Evolutionary conservation across 169 alveolate species (phyloP), one percentile per base, ranked within the genome.

Genomic region (Cystoisospora suis): DNA sequence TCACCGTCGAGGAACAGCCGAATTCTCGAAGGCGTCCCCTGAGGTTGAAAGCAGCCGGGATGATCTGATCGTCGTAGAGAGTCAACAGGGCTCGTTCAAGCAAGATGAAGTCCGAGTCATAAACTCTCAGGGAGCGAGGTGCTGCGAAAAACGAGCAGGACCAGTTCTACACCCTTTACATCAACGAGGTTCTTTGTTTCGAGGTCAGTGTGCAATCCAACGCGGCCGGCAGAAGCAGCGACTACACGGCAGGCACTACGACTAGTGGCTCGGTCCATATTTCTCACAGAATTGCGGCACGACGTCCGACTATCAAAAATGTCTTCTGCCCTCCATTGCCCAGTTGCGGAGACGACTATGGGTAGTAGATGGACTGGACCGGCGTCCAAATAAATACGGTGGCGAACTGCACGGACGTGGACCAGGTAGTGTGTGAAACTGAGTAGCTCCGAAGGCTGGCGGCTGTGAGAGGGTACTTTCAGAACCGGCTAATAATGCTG

Each of bases 41-140:
- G 20, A 87, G 56, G 38, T 69, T 87, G 47, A 87, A 87, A 0
- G 12, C 61, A 7, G 81, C 23, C 2, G 91, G 86, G 53, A 87
- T 6, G 59, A 87, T 69, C 40, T 70, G 91, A 72, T 87, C 91
- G 2, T 27, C 70, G 75, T 87, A 87, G 46, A 87, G 77, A 23
- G 79, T 38, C 86, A 44, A 32, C 27, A 87, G 32, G 3, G 75
- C 91, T 42, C 34, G 61, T 5, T 58, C 75, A 36, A 86, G 83
- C 6, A 29, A 0, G 5, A 42, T 36, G n/a, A 29, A 17, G 49
- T 86, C 85, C 85, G 40, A 49, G 6, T 29, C 40, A 9, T 46
- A 58, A 27, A 29, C 29, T 27, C 75, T n/a, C 3, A 23, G 27
- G 36, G 70, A 17, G 27, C 20, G 20, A 7, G 27, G 38, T 27